phyloP scores from a whole-genome alignment of 257 asterid species.

The Nicotiana undulata region DNA sequence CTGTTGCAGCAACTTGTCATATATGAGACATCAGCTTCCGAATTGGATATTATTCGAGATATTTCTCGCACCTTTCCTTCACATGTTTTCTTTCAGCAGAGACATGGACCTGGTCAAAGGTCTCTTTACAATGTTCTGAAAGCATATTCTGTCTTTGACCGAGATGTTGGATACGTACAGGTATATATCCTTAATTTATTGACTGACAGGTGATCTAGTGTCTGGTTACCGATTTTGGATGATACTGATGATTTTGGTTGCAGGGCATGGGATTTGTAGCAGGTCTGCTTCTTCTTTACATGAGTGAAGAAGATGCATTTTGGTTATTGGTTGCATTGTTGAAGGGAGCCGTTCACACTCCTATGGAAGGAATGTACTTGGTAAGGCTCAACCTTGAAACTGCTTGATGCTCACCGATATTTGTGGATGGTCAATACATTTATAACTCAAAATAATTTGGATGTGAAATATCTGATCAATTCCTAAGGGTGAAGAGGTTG shows the following conservation, averaged over 20 bases:
- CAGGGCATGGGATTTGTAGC: constrained; percentile 99
- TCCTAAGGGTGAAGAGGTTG: not conserved
- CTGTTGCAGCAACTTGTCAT: constrained; percentile 90
- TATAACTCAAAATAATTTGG: not conserved
- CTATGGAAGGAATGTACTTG: constrained; percentile 98
- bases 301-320: constrained; percentile 99
- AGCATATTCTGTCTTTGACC: constrained; percentile 91
- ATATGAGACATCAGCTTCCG: constrained; percentile 98
- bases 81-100: constrained; percentile 97
- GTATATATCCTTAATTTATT: constrained; percentile 26
- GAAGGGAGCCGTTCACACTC: constrained; percentile 98
- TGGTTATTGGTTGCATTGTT: constrained; percentile 98
- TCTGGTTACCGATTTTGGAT: not conserved
- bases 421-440: not conserved
- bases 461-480: not conserved
- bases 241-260: constrained; percentile 23
- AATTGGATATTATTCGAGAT: constrained; percentile 92
- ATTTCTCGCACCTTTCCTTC: constrained; percentile 99
- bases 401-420: not conserved
- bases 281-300: constrained; percentile 90
- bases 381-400: constrained; percentile 28
- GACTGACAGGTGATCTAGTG: constrained; percentile 8
- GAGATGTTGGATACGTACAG: constrained; percentile 99
- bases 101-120: constrained; percentile 99
- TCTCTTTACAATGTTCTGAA: constrained; percentile 95